phyloP scores from a whole-genome alignment of 176 grass and related monocot genomes.

The Guadua angustifolia region DNA sequence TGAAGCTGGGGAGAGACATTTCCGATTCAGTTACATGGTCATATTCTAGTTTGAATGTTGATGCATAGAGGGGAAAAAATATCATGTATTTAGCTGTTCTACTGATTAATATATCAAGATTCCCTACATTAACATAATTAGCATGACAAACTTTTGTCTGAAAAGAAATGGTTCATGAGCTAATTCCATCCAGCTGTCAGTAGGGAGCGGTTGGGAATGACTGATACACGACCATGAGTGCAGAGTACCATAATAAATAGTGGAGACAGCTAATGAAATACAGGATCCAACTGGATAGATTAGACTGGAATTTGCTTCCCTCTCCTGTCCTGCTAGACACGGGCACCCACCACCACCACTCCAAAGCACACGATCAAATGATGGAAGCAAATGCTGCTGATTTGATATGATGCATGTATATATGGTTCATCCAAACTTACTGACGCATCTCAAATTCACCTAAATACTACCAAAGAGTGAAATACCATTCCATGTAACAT shows the following conservation, averaged over 20 bases:
- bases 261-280: slow-evolving; percentile 53
- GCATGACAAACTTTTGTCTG: slow-evolving; percentile 34
- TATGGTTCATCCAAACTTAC: slow-evolving; percentile 22
- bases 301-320: slow-evolving; percentile 47
- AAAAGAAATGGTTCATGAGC: slow-evolving; percentile 39
- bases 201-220: slow-evolving; percentile 54
- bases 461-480: slow-evolving; percentile 1
- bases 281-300: slow-evolving; percentile 53
- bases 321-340: slow-evolving; percentile 33
- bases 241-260: slow-evolving; percentile 50
- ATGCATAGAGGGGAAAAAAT: not conserved
- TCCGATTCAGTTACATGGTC: not conserved
- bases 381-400: slow-evolving; percentile 28
- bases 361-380: slow-evolving; percentile 26
- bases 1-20: not conserved
- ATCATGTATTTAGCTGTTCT: not conserved
- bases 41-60: not conserved
- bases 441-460: slow-evolving; percentile 34
- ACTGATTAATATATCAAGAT: slow-evolving; percentile 9
- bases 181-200: slow-evolving; percentile 48
- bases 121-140: not conserved
- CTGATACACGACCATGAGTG: slow-evolving; percentile 34
- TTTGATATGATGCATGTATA: not conserved
- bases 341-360: slow-evolving; percentile 4
- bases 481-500: not conserved